A percentile compares a stretch with the other conserved stretches of the same genome.
Conservation (phyloP, 106 monocot genomes). For the Iris macrosiphon region DNA sequence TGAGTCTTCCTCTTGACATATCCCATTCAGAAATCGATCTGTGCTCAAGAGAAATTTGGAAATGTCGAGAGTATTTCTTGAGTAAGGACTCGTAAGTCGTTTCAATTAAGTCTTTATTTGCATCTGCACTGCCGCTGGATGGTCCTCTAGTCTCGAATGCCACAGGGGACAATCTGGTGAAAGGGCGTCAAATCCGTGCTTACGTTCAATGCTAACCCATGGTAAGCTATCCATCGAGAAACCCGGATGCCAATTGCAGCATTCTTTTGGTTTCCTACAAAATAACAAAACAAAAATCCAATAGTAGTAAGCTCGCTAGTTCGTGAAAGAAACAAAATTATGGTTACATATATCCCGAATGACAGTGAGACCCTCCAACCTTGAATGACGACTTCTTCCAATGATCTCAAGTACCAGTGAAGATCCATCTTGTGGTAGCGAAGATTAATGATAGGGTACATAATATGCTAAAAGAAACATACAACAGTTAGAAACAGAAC, state of each 20-base stretch:
- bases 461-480: conserved; percentile 47
- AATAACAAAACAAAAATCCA: background rate
- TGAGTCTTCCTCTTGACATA: background rate
- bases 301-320: background rate
- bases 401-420: conserved; percentile 88
- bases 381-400: conserved; percentile 87
- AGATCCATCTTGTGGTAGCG: conserved; percentile 71
- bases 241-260: conserved; percentile 74
- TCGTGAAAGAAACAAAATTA: background rate
- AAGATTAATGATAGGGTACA: conserved; percentile 87
- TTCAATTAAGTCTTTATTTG: conserved; percentile 29
- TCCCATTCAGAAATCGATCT: conserved; percentile 3
- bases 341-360: background rate
- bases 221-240: conserved; percentile 63
- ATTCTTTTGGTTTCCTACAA: conserved; percentile 57
- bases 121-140: conserved; percentile 15
- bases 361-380: conserved; percentile 32
- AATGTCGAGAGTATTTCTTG: conserved; percentile 69
- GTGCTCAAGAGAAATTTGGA: conserved; percentile 55
- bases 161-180: conserved; percentile 53
- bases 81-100: conserved; percentile 48
- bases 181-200: conserved; percentile 50
- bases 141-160: conserved; percentile 51
- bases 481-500: background rate
- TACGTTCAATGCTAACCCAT: conserved; percentile 74